Base-by-base conservation (phyloP, 768 basidiomycete species). In the Pholiota microspora region DNA sequence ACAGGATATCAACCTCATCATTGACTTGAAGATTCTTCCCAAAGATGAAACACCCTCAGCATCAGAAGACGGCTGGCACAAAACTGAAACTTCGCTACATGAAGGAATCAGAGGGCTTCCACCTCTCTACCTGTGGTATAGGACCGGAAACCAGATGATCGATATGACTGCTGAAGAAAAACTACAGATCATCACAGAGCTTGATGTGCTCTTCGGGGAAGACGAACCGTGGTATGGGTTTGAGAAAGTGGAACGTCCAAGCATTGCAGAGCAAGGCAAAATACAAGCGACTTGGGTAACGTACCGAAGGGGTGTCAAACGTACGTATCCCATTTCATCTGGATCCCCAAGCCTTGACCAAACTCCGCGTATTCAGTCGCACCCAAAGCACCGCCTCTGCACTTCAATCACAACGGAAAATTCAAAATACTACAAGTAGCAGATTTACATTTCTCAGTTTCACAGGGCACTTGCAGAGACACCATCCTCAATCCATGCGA, bases 401-500 rank as follows among this genome's bases (percentile, higher is more conserved):
- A 91, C 59, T 97, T 99, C 74, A 85, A 86, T 21, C 75, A 69
- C 24, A 80, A 88, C 23, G 96, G 96, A 3, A 87, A 82, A 46
- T 95, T 94, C 82, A 95, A 87, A 68, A 84, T 96, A 55, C 74
- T 95, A 40, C 89, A 94, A 72, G 80, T 98, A 28, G 96, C 96
- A 4, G 96, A 99, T 68, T 77, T 99, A 25, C 96, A 99, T 68
- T 98, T 83, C 70, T 91, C 90, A 0, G 92, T 94, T 48, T 82
- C 85, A 3, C 77, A 80, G 29, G 94, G 94, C 2, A 62, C 71
- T 7, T 98, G 96, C 65, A 79, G 82, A 32, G 94, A 97, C 56
- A 88, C 88, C 2, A 67, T 79, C 32, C 74, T 85, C 8, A 80
- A 83, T 51, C 72, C 75, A 31, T 81, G 80, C 59, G 67, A 70